Evolutionary conservation across 176 grass and related monocot genomes (phyloP).

Genomic region (Chrysopogon serrulatus): DNA sequence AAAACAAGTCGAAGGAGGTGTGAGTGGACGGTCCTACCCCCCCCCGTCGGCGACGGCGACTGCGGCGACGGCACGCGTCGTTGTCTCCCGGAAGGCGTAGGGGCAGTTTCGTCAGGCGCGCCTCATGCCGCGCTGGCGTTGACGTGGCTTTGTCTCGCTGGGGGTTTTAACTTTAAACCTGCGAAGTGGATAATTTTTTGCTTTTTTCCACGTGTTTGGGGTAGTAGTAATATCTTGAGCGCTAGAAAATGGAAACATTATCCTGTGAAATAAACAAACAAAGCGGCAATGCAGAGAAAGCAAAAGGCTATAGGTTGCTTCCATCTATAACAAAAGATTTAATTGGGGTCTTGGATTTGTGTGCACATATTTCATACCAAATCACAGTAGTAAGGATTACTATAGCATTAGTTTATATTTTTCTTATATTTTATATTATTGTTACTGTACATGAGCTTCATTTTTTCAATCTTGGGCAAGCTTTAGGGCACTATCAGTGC

Average conservation of each 20-base stretch:
- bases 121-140: not conserved
- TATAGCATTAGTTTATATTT: too few relatives aligned
- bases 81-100: accelerated
- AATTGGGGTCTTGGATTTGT: not conserved
- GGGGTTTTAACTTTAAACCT: constrained; percentile 6
- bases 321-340: not conserved
- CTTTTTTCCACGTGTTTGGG: not conserved
- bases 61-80: not conserved
- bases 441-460: too few relatives aligned
- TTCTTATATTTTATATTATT: too few relatives aligned
- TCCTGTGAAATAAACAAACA: not conserved
- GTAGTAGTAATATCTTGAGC: not conserved
- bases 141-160: not conserved
- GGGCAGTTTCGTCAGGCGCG: constrained; percentile 2
- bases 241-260: not conserved
- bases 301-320: not conserved
- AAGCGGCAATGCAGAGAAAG: not conserved
- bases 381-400: too few relatives aligned
- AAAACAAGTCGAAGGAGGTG: not conserved
- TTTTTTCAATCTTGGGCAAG: too few relatives aligned
- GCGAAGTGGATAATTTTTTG: not conserved
- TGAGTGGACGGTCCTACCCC: constrained; percentile 18
- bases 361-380: not conserved
- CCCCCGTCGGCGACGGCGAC: accelerated
- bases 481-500: not conserved